A percentile compares a stretch with the other conserved stretches of the same genome.
phyloP scores from a whole-genome alignment of 75 land plant genomes.

The Picea sitchensis region DNA sequence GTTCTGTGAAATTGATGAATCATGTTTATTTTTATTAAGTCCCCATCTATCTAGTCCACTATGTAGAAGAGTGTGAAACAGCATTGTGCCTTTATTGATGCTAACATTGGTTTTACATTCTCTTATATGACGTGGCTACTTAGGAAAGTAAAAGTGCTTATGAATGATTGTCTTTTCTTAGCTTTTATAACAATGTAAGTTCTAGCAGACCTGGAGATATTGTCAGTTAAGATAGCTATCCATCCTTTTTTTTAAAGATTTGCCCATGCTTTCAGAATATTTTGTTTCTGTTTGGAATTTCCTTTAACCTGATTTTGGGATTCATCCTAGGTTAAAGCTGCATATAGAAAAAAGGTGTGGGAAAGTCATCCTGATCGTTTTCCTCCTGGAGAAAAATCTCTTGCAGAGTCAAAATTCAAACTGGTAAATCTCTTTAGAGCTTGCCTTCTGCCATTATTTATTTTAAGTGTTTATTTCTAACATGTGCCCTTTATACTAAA shows the following conservation, averaged over 20 bases:
- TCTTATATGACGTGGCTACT: neutral
- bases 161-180: neutral
- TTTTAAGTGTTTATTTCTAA: too few species aligned
- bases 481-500: too few species aligned
- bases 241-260: neutral
- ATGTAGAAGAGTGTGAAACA: neutral
- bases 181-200: neutral
- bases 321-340: constrained; percentile 4
- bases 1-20: neutral
- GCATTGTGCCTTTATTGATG: neutral
- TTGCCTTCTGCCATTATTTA: neutral
- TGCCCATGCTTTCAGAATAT: neutral
- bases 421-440: neutral
- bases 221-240: neutral
- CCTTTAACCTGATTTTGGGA: neutral
- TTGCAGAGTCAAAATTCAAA: constrained; percentile 10
- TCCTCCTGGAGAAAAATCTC: constrained; percentile 4
- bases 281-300: neutral
- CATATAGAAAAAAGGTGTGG: constrained; percentile 9
- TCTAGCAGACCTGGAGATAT: neutral
- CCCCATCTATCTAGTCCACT: neutral
- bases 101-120: neutral
- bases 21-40: neutral
- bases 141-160: neutral
- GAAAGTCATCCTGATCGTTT: constrained; percentile 10